phyloP scores from a whole-genome alignment of 768 basidiomycete genomes.

The Boletellus sp. region DNA sequence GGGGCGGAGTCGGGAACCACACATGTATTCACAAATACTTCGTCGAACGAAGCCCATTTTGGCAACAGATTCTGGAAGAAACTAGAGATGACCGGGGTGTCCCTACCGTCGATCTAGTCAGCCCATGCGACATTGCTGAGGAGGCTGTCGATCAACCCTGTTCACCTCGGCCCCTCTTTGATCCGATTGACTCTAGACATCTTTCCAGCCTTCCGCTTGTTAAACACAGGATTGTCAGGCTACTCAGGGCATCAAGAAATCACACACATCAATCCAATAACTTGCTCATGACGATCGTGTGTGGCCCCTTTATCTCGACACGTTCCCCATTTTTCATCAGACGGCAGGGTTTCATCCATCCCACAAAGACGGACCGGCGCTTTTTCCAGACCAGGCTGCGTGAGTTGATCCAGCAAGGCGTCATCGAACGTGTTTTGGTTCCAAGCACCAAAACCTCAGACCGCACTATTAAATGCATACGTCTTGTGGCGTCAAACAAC shows the following conservation, averaged over 20 bases:
- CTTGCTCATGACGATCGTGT: constrained; percentile 71
- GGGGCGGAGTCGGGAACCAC: constrained; percentile 72
- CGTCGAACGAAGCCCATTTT: constrained; percentile 68
- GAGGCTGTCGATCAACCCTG: constrained; percentile 18
- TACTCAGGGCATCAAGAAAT: constrained; percentile 68
- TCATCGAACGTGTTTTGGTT: constrained; percentile 73
- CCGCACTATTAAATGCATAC: constrained; percentile 59
- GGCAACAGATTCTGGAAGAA: constrained; percentile 73
- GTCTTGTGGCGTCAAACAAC: constrained; percentile 48
- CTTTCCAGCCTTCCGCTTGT: constrained; percentile 72
- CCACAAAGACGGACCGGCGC: constrained; percentile 73
- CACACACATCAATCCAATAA: constrained; percentile 71
- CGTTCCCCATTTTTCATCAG: constrained; percentile 1
- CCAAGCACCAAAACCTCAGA: constrained; percentile 51
- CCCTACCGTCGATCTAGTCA: constrained; percentile 9
- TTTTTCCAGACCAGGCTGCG: constrained; percentile 75
- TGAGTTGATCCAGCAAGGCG: constrained; percentile 66
- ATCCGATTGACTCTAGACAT: constrained; percentile 74
- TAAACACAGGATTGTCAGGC: constrained; percentile 63
- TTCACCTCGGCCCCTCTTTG: constrained; percentile 47
- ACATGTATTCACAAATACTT: constrained; percentile 83
- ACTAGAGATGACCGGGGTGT: constrained; percentile 32
- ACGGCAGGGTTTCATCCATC: constrained; percentile 67
- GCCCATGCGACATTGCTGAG: constrained; percentile 13
- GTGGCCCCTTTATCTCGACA: constrained; percentile 23